phyloP scores from a whole-genome alignment of 768 basidiomycete species.

The Tricholoma terreum region DNA sequence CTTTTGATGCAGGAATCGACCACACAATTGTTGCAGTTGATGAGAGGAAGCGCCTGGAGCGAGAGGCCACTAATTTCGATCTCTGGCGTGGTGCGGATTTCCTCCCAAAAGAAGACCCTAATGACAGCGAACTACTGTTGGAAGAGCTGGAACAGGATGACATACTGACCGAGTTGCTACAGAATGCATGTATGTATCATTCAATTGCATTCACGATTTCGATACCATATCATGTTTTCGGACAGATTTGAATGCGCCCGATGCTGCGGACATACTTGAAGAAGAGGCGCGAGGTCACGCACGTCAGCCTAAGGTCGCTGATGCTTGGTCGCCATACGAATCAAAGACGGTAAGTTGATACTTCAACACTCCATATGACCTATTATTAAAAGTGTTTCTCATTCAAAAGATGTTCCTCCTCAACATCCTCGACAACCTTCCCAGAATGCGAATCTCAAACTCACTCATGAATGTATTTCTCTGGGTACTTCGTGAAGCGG shows the following conservation, averaged over 20 bases:
- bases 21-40: not conserved
- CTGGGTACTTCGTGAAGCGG: conserved; percentile 26
- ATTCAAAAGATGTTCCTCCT: conserved; percentile 22
- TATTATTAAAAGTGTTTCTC: no score
- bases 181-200: conserved; percentile 8
- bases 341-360: conserved; percentile 3
- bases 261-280: not conserved
- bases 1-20: conserved; percentile 1
- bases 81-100: conserved; percentile 8
- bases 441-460: conserved; percentile 26
- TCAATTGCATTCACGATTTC: no score
- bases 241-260: not conserved
- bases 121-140: conserved; percentile 1
- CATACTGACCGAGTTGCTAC: conserved; percentile 6
- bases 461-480: conserved; percentile 28
- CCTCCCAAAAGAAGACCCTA: conserved; percentile 2
- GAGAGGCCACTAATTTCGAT: conserved; percentile 3
- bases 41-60: conserved; percentile 2
- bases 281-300: not conserved
- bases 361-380: not conserved
- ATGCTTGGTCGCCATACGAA: conserved; percentile 9
- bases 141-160: conserved; percentile 13
- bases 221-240: conserved; percentile 1
- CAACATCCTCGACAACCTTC: conserved; percentile 31
- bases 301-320: not conserved